Evolutionary conservation across 2,329 filamentous ascomycete species (phyloP).

Genomic region (Talaromyces sp.): DNA sequence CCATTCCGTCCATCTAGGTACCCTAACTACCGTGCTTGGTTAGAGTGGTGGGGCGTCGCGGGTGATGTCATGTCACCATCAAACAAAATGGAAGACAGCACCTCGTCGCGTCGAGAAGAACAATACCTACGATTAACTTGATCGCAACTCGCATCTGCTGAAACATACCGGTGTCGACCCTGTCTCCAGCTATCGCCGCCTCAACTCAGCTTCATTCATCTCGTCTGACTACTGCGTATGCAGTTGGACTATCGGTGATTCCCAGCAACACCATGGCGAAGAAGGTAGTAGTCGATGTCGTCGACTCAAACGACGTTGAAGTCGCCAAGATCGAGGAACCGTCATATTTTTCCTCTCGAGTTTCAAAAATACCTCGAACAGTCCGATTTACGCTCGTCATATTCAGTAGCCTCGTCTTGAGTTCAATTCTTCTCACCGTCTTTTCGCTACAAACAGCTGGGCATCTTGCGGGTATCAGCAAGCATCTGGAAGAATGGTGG

Average conservation of each 20-base stretch:
- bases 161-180: not conserved
- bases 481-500: slow-evolving; percentile 60
- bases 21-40: slow-evolving; percentile 3
- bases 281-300: slow-evolving; percentile 3
- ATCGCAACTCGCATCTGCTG: not conserved
- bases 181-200: not conserved
- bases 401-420: slow-evolving; percentile 60
- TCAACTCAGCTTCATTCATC: not conserved
- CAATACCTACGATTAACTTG: not conserved
- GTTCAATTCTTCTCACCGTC: slow-evolving; percentile 63
- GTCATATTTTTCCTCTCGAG: not conserved
- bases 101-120: slow-evolving; percentile 3
- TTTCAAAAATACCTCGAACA: slow-evolving; percentile 27
- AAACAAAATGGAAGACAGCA: slow-evolving; percentile 25
- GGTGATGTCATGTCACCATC: slow-evolving; percentile 40
- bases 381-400: slow-evolving; percentile 49
- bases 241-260: not conserved
- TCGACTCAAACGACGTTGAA: not conserved
- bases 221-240: not conserved
- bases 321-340: not conserved
- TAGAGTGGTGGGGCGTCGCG: slow-evolving; percentile 10
- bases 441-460: slow-evolving; percentile 60
- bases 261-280: not conserved
- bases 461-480: slow-evolving; percentile 67
- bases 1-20: not conserved